phyloP scores from a whole-genome alignment of 1,284 basidiomycete species.

The Blastosporella zonata region DNA sequence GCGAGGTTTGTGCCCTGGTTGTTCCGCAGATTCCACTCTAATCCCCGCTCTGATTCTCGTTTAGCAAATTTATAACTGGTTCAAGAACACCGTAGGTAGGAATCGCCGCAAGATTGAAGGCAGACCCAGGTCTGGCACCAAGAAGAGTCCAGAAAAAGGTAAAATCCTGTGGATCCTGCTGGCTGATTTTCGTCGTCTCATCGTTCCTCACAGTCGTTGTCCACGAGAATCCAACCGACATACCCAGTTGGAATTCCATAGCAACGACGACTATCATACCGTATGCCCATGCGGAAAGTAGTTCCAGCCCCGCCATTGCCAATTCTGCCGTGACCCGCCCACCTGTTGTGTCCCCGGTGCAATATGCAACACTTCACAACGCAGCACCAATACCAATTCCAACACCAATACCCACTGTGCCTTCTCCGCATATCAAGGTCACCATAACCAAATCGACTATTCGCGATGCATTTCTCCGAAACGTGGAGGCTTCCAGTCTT shows the following conservation, averaged over 20 bases:
- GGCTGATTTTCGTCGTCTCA: constrained; percentile 5
- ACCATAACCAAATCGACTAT: constrained; percentile 37
- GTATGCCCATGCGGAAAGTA: constrained; percentile 33
- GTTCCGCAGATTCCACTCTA: constrained; percentile 5
- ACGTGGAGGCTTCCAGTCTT: constrained; percentile 42
- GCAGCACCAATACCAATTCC: constrained; percentile 20
- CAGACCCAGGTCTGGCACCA: constrained; percentile 41
- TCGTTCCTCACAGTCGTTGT: constrained; percentile 5
- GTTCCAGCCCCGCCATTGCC: constrained; percentile 31
- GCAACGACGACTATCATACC: constrained; percentile 31
- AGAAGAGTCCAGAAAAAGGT: constrained; percentile 46
- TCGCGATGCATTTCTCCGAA: constrained; percentile 46
- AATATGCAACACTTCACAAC: constrained; percentile 34
- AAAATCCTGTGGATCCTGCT: constrained; percentile 20
- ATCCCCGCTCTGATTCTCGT: constrained; percentile 2
- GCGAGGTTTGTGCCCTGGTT: constrained; percentile 38
- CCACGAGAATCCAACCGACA: constrained; percentile 15
- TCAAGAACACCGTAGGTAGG: constrained; percentile 61
- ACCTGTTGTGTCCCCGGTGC: constrained; percentile 34
- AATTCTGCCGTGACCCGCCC: constrained; percentile 31
- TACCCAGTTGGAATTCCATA: constrained; percentile 21
- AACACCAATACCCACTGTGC: constrained; percentile 21
- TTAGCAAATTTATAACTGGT: constrained; percentile 68
- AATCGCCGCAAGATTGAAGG: constrained; percentile 53
- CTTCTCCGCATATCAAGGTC: constrained; percentile 27